Percentiles rank a stretch among this genome's conserved stretches.
Conservation (phyloP, 441 rosid species). For the Gossypium trilobum region DNA sequence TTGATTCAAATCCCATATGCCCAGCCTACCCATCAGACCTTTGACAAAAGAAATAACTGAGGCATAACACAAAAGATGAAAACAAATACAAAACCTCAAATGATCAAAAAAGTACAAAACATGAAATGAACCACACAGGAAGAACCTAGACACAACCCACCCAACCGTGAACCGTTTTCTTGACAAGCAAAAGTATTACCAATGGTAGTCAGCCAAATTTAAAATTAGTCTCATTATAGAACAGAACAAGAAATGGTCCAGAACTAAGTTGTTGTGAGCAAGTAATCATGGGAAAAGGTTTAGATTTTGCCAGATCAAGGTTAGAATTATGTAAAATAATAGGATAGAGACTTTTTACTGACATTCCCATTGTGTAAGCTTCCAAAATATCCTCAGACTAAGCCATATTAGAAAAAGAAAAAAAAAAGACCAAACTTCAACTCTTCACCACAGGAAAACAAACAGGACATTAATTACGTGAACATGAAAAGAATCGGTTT, state of each 20-base stretch:
- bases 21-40: not conserved
- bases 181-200: not conserved
- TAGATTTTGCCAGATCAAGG: not conserved
- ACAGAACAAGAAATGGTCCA: constrained; percentile 4
- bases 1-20: not conserved
- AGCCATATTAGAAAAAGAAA: not conserved
- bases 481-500: not conserved
- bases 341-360: not conserved
- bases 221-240: not conserved
- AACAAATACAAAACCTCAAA: not conserved
- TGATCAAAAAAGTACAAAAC: not conserved
- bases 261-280: not conserved
- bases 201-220: not conserved
- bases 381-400: not conserved
- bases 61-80: not conserved
- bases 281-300: not conserved
- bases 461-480: constrained; percentile 1
- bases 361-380: not conserved
- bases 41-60: not conserved
- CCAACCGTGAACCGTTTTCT: not conserved
- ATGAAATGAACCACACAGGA: not conserved
- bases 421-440: not conserved
- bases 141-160: not conserved
- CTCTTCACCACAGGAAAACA: not conserved
- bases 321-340: not conserved